Base-by-base conservation (phyloP, 805 yeast genomes). In the Wickerhamomyces alni region DNA sequence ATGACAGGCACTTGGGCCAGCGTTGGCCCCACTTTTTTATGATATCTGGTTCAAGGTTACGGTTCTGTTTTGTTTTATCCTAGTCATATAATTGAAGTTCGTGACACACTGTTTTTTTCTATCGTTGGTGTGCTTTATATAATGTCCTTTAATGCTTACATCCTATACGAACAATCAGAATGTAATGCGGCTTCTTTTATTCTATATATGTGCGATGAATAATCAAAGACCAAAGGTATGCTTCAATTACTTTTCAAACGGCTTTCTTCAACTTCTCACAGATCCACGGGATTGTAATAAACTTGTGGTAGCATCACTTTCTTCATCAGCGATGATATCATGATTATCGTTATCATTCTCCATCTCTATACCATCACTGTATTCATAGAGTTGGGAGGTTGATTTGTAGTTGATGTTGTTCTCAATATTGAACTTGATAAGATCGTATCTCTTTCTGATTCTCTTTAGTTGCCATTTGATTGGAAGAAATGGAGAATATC, bases 401-500 rank as follows among this genome's bases (percentile, higher is more conserved):
- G 44, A 29, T 26, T 44, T 40, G 27, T 59, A 60, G 17, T 59
- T 59, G 27, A 57, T 65, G 33, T 62, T 57, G 27, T 55, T 44
- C 35, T 64, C 66, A 43, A 65, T 35, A 34, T 52, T 58, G 40
- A 48, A 57, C 30, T 63, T 63, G 40, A 63, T 60, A 29, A 59
- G 48, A 11, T 45, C 36, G 34, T 53, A 51, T 47, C 71, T 60
- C 41, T 68, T 69, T 18, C 48, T 40, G 13, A 84, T 76, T 36
- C 75, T 62, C 43, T 68, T 73, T 44, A 70, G 58, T 58, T 86
- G 94, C 74, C 77, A 75, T 40, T 57, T 63, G 24, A 80, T 51
- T 4, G 95, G 95, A 3, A 85, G 38, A 5, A 71, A 52, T 5
- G 88, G 87, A 22, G 80, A 57, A 34, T 68, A 67, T 0, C 91